These are phyloP conservation scores for Aspergillus leporis DNA, from an alignment of 495 filamentous ascomycete species.

Conservation along the genomic window DNA sequence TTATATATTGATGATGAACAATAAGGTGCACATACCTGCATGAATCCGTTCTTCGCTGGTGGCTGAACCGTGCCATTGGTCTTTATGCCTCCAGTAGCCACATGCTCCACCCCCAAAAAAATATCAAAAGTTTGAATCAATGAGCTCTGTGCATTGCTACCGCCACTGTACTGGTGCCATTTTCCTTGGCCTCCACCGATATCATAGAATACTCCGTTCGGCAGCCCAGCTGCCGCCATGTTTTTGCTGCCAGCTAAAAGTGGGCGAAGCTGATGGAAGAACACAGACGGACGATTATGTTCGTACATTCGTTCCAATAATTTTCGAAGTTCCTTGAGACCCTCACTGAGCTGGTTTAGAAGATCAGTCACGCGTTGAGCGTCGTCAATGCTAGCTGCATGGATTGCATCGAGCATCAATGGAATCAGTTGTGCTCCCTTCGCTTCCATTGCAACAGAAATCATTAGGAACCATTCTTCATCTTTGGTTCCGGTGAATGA, in stretches of 20 bases:
- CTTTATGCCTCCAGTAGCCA: slow-evolving; percentile 74
- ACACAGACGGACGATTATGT: slow-evolving; percentile 78
- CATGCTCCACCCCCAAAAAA: slow-evolving; percentile 82
- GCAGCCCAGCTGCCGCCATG: slow-evolving; percentile 89
- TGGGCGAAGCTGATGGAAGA: slow-evolving; percentile 88
- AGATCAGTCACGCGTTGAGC: slow-evolving; percentile 63
- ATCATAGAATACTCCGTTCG: slow-evolving; percentile 85
- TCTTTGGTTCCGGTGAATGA: slow-evolving; percentile 93
- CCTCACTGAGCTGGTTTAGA: slow-evolving; percentile 73
- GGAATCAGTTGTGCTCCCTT: slow-evolving; percentile 80
- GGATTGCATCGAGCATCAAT: slow-evolving; percentile 81
- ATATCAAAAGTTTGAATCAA: slow-evolving; percentile 93
- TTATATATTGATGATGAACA: background rate
- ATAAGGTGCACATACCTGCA: slow-evolving; percentile 29
- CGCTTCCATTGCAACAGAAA: slow-evolving; percentile 94
- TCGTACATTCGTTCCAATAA: slow-evolving; percentile 85
- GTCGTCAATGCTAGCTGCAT: slow-evolving; percentile 66
- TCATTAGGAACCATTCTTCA: slow-evolving; percentile 96
- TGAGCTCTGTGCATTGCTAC: slow-evolving; percentile 92
- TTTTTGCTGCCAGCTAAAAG: slow-evolving; percentile 94
- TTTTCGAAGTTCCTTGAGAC: slow-evolving; percentile 73
- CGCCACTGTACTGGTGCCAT: slow-evolving; percentile 80
- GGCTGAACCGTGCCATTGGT: slow-evolving; percentile 18
- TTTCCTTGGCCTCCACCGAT: slow-evolving; percentile 64
- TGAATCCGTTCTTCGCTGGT: slow-evolving; percentile 24